Percentiles rank a stretch among this genome's conserved stretches.
phyloP scores from a whole-genome alignment of 345 rosid species.

The Triadica sebifera region DNA sequence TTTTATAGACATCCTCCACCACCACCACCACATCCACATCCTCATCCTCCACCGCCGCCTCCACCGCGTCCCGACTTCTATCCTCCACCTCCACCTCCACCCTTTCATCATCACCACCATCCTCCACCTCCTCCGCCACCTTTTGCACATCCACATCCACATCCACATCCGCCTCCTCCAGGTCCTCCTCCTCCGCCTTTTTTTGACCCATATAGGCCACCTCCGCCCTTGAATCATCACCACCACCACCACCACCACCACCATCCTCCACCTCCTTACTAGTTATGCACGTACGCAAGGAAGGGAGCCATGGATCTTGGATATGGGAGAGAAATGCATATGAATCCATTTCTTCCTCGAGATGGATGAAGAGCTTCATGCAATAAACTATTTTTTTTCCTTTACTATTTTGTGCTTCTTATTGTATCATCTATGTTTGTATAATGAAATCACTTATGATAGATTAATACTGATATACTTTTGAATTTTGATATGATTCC shows the following conservation, averaged over 20 bases:
- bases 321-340: too few species aligned
- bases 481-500: too few species aligned
- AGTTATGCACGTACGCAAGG: neutral
- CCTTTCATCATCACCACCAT: neutral
- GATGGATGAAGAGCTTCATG: neutral
- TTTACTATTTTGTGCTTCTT: too few species aligned
- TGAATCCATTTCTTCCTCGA: neutral
- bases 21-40: conserved; percentile 11
- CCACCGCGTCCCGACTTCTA: neutral
- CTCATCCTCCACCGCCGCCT: conserved; percentile 13
- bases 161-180: conserved; percentile 8
- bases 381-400: too few species aligned
- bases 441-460: too few species aligned
- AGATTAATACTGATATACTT: too few species aligned
- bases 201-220: conserved; percentile 26
- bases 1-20: conserved; percentile 21
- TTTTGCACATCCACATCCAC: neutral
- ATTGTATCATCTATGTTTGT: too few species aligned
- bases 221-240: conserved; percentile 25
- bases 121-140: conserved; percentile 12
- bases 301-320: neutral
- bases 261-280: conserved; percentile 28
- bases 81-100: conserved; percentile 12
- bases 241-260: too few species aligned
- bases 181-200: conserved; percentile 12